A percentile compares a stretch with the other conserved stretches of the same genome.
Evolutionary conservation across 768 basidiomycete genomes (phyloP).

Genomic region (Pisolithus microcarpus): DNA sequence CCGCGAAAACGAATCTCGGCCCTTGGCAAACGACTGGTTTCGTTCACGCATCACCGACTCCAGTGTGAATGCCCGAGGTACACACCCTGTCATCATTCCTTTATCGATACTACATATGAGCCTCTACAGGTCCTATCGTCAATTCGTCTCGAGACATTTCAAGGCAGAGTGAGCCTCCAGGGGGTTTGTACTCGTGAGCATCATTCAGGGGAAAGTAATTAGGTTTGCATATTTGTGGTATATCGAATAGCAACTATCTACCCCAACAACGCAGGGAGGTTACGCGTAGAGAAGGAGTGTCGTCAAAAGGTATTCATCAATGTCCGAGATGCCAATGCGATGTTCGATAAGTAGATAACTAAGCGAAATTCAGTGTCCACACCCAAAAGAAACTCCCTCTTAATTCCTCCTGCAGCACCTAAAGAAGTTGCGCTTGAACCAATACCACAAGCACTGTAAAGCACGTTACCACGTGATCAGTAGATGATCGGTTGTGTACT

Average conservation of each 20-base stretch:
- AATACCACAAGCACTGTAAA: conserved; percentile 70
- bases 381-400: conserved; percentile 11
- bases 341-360: conserved; percentile 25
- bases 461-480: conserved; percentile 1
- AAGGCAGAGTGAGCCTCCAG: conserved; percentile 21
- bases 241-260: conserved; percentile 20
- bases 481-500: conserved; percentile 23
- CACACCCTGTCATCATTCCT: not conserved
- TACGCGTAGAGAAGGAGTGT: conserved; percentile 10
- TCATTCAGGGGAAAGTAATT: conserved; percentile 4
- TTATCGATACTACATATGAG: conserved; percentile 15
- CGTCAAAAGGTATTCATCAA: conserved; percentile 16
- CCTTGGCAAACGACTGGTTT: conserved; percentile 11
- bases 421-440: conserved; percentile 78
- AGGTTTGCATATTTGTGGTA: conserved; percentile 10
- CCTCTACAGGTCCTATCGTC: conserved; percentile 9
- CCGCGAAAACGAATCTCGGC: conserved; percentile 3
- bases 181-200: conserved; percentile 54
- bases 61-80: conserved; percentile 12
- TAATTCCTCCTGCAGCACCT: conserved; percentile 71
- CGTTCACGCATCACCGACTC: conserved; percentile 19
- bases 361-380: conserved; percentile 18
- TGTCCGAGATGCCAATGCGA: conserved; percentile 17
- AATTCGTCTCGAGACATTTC: not conserved
- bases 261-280: conserved; percentile 13